phyloP scores from a whole-genome alignment of 148 eudicot species.

The Beta vulgaris region DNA sequence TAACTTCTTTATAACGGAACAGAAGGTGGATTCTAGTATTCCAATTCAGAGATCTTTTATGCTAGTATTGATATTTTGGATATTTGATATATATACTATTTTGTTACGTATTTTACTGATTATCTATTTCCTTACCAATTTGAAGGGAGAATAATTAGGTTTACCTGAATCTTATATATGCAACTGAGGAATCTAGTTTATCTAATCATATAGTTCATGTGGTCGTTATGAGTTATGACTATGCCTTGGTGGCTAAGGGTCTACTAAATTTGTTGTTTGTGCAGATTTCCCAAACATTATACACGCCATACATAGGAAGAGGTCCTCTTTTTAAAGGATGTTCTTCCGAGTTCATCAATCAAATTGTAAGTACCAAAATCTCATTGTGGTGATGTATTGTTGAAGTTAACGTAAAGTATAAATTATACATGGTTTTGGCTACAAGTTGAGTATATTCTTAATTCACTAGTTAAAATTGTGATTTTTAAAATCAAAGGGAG shows the following conservation, averaged over 20 bases:
- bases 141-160: neutral
- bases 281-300: constrained; percentile 79
- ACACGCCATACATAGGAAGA: constrained; percentile 50
- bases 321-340: constrained; percentile 75
- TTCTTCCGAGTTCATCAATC: constrained; percentile 80
- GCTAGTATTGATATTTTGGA: neutral
- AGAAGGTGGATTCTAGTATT: neutral
- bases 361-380: constrained; percentile 57
- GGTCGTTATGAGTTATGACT: too few species aligned
- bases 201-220: neutral
- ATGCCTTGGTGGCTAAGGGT: neutral
- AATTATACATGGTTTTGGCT: neutral
- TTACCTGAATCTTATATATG: neutral
- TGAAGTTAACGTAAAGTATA: neutral
- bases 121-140: neutral
- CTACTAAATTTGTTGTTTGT: neutral
- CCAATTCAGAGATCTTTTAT: neutral
- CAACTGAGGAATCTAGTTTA: neutral
- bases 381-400: neutral
- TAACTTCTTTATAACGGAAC: too few species aligned
- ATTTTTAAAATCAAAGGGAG: neutral
- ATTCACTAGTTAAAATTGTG: neutral
- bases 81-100: too few species aligned
- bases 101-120: neutral
- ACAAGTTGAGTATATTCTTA: neutral